phyloP scores from a whole-genome alignment of 2,329 filamentous ascomycete species.

The Dichotomopilus funicola region DNA sequence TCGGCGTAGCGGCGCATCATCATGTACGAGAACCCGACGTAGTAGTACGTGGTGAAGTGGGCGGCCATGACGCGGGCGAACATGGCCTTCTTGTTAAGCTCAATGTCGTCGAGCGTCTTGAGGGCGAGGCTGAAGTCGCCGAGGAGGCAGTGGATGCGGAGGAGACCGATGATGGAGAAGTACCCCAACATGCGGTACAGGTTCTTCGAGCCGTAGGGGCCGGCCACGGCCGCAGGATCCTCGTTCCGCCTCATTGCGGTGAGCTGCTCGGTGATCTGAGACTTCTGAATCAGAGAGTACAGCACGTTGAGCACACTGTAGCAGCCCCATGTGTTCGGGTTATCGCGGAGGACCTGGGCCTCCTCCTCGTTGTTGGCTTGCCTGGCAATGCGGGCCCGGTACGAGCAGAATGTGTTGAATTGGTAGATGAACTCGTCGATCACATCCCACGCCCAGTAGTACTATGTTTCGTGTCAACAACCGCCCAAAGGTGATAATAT shows the following conservation, averaged over 20 bases:
- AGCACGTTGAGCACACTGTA: conserved; percentile 99
- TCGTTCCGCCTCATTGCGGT: conserved; percentile 91
- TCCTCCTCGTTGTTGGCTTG: conserved; percentile 84
- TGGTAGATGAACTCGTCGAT: conserved; percentile 99
- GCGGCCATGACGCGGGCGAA: conserved; percentile 99
- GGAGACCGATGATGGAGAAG: conserved; percentile 96
- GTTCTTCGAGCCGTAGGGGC: conserved; percentile 90
- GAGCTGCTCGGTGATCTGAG: conserved; percentile 96
- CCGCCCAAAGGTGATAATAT: not conserved
- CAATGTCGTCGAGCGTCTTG: conserved; percentile 98
- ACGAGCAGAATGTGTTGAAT: conserved; percentile 98
- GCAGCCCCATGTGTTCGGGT: conserved; percentile 98
- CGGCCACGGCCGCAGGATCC: conserved; percentile 79
- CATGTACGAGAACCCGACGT: conserved; percentile 99
- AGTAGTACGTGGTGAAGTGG: conserved; percentile 99
- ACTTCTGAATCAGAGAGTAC: conserved; percentile 97
- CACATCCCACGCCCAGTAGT: conserved; percentile 99
- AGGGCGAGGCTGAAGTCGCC: conserved; percentile 97
- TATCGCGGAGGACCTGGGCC: conserved; percentile 82
- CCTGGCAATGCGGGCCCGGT: conserved; percentile 85
- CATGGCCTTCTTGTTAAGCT: conserved; percentile 99
- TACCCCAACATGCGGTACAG: conserved; percentile 98
- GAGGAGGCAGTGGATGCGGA: conserved; percentile 91
- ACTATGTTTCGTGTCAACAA: conserved; percentile 46
- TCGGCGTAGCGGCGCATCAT: conserved; percentile 99